phyloP scores from a whole-genome alignment of 345 rosid species.

The Euphorbia pulcherrima region DNA sequence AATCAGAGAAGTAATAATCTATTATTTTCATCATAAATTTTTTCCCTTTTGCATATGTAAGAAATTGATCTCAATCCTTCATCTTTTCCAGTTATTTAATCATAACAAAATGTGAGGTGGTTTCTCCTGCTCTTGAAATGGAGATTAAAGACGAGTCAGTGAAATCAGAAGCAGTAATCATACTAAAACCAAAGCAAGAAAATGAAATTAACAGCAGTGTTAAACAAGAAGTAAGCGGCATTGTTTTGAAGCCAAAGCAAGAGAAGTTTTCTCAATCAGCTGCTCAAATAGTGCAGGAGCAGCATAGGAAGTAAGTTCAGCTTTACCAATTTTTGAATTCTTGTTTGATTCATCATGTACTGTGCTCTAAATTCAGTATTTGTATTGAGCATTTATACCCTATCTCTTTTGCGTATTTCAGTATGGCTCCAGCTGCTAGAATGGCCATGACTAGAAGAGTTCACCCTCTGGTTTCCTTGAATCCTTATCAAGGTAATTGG shows the following conservation, averaged over 20 bases:
- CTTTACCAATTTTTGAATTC: background rate
- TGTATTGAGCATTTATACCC: background rate
- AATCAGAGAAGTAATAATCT: constrained; percentile 56
- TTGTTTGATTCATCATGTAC: background rate
- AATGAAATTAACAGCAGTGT: constrained; percentile 27
- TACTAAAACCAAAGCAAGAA: constrained; percentile 48
- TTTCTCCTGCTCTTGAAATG: constrained; percentile 59
- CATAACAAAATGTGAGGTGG: constrained; percentile 67
- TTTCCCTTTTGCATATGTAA: background rate
- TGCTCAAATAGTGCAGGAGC: constrained; percentile 73
- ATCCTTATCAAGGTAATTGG: constrained; percentile 96
- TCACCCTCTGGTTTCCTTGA: constrained; percentile 85
- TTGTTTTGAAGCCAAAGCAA: constrained; percentile 66
- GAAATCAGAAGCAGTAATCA: constrained; percentile 22
- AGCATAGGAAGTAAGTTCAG: constrained; percentile 56
- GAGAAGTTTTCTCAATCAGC: constrained; percentile 66
- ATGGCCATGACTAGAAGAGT: constrained; percentile 90
- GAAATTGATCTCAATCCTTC: background rate
- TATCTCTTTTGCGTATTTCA: constrained; percentile 23
- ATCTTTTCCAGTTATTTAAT: constrained; percentile 54
- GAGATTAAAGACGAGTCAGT: constrained; percentile 41
- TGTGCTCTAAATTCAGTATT: background rate
- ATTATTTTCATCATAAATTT: background rate
- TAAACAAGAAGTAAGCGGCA: constrained; percentile 30
- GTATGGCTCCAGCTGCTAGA: constrained; percentile 78